Base-by-base conservation (phyloP, 2,329 filamentous ascomycete species). In the Tolypocladium capitatum region DNA sequence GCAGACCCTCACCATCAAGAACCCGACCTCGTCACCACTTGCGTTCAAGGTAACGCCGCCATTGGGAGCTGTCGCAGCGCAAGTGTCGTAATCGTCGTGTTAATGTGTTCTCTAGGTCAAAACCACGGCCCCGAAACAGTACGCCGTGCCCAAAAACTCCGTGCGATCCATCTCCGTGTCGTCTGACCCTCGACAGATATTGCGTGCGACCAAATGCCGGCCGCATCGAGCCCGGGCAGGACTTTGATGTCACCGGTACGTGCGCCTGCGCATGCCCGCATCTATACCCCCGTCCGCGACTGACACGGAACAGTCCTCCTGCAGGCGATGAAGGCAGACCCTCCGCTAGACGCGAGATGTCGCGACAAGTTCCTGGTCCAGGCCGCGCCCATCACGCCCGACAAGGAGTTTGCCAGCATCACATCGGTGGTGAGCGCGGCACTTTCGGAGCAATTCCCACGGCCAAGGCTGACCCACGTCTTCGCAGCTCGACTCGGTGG, bases 111-210 rank as follows among this genome's bases (percentile, higher is more conserved):
- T 34, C 14, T 58, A 95, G 89, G 92, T 98, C 68, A 98, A 98
- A 81, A 98, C 92, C 44, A 98, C 92, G 53, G 92, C 92, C 45
- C 92, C 92, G 32, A 97, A 97, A 72, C 92, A 97, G 91, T 98
- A 86, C 63, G 84, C 24, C 24, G 24, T 18, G 24, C 24, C 68
- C 53, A n/a, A 30, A 50, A 30, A 50, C 44, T 32, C 43, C 51
- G n/a, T 40, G 18, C 43, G 14, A 41, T n/a, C 27, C 33, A 28
- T 51, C 48, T 57, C 51, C 51, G 32, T 52, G 33, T 45, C 46
- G 51, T 49, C 49, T 54, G 43, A 52, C 48, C 44, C 54, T 35
- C 60, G 30, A 46, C 48, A 96, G 91, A 75, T 98, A 98, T 72
- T 97, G 92, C 67, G 91, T 97, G 50, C 83, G 92, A 60, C 91